Conservation (phyloP, 345 rosid species). For the Cardamine chenopodiifolia region DNA sequence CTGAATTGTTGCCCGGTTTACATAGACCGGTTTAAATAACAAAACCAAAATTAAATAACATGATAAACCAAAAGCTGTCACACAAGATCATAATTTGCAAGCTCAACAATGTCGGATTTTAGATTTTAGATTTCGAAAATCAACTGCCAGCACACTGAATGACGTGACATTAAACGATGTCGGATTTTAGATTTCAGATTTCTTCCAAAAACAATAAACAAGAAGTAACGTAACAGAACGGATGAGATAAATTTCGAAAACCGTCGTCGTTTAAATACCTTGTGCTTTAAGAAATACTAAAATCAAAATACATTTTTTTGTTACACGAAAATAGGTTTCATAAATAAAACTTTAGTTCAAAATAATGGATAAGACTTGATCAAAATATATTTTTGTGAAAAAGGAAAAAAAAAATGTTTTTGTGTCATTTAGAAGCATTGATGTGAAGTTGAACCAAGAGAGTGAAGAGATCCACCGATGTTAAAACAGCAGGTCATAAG, state of each 20-base stretch:
- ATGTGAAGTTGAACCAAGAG: conserved; percentile 54
- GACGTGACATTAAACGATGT: conserved; percentile 15
- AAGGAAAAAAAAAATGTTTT: neutral
- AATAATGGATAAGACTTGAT: neutral
- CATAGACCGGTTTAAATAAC: too few relatives aligned
- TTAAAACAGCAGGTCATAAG: too few relatives aligned
- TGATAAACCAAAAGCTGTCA: too few relatives aligned
- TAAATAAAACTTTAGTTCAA: neutral
- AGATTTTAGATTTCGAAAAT: too few relatives aligned
- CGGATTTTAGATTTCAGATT: neutral
- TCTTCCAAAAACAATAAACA: neutral
- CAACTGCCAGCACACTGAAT: conserved; percentile 35
- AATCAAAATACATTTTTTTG: neutral
- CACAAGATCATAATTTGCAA: conserved; percentile 31
- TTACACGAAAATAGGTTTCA: neutral
- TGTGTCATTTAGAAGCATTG: neutral
- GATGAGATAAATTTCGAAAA: neutral
- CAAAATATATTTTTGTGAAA: neutral
- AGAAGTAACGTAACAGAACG: conserved; percentile 17
- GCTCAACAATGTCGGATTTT: too few relatives aligned
- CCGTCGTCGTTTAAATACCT: neutral
- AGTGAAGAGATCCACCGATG: conserved; percentile 59
- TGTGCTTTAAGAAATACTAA: neutral
- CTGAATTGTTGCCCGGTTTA: too few relatives aligned
- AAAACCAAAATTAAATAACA: too few relatives aligned